These are phyloP conservation scores for Termitomyces sp. DNA, from an alignment of 768 basidiomycete genomes.

Conservation along the genomic window DNA sequence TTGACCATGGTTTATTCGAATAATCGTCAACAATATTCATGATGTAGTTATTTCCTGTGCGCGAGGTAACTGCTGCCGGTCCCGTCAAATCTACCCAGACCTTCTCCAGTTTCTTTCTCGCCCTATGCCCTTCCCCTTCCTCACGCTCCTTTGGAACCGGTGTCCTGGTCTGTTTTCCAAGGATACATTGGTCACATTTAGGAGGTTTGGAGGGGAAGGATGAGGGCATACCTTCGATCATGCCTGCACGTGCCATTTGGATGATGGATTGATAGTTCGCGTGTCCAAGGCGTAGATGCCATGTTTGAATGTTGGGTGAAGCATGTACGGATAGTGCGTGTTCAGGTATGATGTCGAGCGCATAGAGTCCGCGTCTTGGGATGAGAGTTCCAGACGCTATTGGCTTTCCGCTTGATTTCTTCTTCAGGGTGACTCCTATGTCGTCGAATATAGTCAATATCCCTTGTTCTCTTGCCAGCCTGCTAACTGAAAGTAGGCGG, in stretches of 20 bases:
- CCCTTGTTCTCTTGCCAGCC: not conserved
- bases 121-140: no score
- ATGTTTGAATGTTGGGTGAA: not conserved
- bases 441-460: not conserved
- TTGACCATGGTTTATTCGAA: no score
- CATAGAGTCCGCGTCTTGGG: not conserved
- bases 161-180: no score
- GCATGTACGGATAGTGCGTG: not conserved
- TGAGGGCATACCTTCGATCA: not conserved
- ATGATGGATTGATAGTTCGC: not conserved
- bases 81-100: no score
- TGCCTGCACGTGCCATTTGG: not conserved
- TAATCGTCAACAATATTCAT: no score
- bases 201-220: no score
- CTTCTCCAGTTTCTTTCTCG: no score
- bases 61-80: no score
- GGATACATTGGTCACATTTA: no score
- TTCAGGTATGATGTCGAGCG: not conserved
- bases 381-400: not conserved
- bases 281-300: not conserved
- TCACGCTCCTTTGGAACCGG: no score
- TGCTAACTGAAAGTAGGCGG: not conserved
- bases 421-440: not conserved
- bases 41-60: no score
- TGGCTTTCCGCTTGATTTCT: not conserved